Evolutionary conservation across 1,284 basidiomycete genomes (phyloP).

Genomic region (Rhodotorula sp.): DNA sequence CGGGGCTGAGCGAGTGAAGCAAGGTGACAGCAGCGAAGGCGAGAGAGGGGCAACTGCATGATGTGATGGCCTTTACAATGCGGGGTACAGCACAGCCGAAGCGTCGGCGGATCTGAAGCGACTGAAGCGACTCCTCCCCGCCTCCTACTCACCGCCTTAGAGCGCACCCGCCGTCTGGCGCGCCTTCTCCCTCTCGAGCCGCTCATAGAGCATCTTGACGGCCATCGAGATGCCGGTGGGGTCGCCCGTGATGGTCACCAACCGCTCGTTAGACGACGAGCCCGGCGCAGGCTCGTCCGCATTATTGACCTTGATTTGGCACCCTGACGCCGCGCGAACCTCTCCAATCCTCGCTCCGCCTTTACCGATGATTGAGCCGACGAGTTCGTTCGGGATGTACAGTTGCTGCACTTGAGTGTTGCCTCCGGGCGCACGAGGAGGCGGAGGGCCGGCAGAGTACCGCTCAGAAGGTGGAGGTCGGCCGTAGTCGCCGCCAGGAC

Average conservation of each 20-base stretch:
- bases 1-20: no score
- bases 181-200: slow-evolving; percentile 69
- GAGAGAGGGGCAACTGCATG: not conserved
- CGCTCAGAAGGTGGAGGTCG: slow-evolving; percentile 5
- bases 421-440: slow-evolving; percentile 33
- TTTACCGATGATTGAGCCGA: slow-evolving; percentile 87
- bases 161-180: slow-evolving; percentile 9
- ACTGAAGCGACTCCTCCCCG: not conserved
- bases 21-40: no score
- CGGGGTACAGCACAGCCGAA: no score
- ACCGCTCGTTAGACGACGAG: slow-evolving; percentile 68
- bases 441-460: not conserved
- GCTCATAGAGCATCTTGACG: slow-evolving; percentile 88
- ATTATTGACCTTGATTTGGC: slow-evolving; percentile 96
- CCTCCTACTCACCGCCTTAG: not conserved
- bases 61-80: not conserved
- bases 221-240: slow-evolving; percentile 95
- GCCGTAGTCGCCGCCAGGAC: slow-evolving; percentile 40
- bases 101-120: not conserved
- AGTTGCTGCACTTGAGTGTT: slow-evolving; percentile 90
- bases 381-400: slow-evolving; percentile 95
- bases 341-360: slow-evolving; percentile 99
- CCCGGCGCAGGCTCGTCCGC: slow-evolving; percentile 67
- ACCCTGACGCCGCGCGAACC: slow-evolving; percentile 88
- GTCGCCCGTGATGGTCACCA: slow-evolving; percentile 92